Base-by-base conservation (phyloP, 129 eudicot species). In the Solidago caesia region DNA sequence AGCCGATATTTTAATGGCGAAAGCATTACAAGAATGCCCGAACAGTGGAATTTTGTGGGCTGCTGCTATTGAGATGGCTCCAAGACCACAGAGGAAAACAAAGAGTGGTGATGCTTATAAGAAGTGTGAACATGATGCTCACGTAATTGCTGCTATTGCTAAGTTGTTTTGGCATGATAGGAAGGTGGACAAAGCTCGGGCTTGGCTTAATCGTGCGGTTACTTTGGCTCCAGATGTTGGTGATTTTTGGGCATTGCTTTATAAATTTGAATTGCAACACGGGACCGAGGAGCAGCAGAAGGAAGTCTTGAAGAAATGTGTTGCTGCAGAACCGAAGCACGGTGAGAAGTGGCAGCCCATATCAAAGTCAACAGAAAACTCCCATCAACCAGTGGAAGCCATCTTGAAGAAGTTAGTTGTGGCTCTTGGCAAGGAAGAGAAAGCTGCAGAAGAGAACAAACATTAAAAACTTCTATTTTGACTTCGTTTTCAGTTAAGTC, bases 131-230 rank as follows among this genome's bases (percentile, higher is more conserved):
- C 87, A 90, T 1, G 97, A 94, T 65, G 91, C 98, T 4, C 88
- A 88, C 46, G 96, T 94, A 13, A 83, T 94, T 49, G 91, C 93
- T 16, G 96, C 96, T 39, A 91, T 90, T n/a, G 97, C 91, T 5
- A 94, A 88, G 81, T 46, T 91, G 57, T 94, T 94, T 81, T 94
- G 98, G 98, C 93, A 87, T 45, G 97, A 94, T 56, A 79, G 98
- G 65, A 94, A 94, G 83, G 88, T 90, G 65, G 96, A 94, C 51
- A 90, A 88, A 73, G 97, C 98, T 2, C 79, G 98, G 71, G 78
- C 77, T 44, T 94, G 97, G 96, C 87, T 91, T 27, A 90, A 88
- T 64, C 84, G 91, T 58, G 91, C 98, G 7, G 97, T 90, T 8
- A 88, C 91, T 11, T 83, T 93, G 48, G 86, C 89, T 21, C 98